Evolutionary conservation across 257 asterid species (phyloP).

Genomic region (Echium plantagineum): DNA sequence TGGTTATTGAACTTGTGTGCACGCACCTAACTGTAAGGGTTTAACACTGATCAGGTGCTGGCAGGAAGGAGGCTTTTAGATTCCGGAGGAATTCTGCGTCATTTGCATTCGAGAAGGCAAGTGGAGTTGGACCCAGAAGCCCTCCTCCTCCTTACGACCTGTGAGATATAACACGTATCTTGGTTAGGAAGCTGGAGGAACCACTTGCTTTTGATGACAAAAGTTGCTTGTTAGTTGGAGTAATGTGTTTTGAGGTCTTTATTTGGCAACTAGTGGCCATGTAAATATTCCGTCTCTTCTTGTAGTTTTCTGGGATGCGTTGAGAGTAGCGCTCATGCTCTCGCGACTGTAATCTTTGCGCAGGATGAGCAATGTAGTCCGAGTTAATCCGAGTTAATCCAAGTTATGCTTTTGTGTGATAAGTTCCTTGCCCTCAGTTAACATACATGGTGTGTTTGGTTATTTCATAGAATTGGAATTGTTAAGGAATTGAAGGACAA

Average conservation of each 20-base stretch:
- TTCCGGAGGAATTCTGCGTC: slow-evolving; percentile 72
- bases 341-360: neutral
- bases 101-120: slow-evolving; percentile 64
- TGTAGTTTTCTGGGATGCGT: neutral
- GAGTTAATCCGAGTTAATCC: neutral
- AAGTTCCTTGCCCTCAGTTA: too few species aligned
- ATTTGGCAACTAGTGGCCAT: neutral
- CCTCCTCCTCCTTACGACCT: slow-evolving; percentile 91
- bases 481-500: too few species aligned
- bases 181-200: too few species aligned
- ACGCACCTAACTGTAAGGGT: neutral
- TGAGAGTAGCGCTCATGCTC: neutral
- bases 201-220: too few species aligned
- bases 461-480: too few species aligned
- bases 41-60: slow-evolving; percentile 22
- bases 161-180: slow-evolving; percentile 32
- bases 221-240: neutral
- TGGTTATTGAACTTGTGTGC: too few species aligned
- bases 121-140: slow-evolving; percentile 79
- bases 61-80: slow-evolving; percentile 70
- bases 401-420: neutral
- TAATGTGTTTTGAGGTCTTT: neutral
- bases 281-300: neutral
- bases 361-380: neutral
- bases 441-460: too few species aligned